Evolutionary conservation across 139 green algal species (phyloP).

Genomic region (Yamagishiella unicocca): DNA sequence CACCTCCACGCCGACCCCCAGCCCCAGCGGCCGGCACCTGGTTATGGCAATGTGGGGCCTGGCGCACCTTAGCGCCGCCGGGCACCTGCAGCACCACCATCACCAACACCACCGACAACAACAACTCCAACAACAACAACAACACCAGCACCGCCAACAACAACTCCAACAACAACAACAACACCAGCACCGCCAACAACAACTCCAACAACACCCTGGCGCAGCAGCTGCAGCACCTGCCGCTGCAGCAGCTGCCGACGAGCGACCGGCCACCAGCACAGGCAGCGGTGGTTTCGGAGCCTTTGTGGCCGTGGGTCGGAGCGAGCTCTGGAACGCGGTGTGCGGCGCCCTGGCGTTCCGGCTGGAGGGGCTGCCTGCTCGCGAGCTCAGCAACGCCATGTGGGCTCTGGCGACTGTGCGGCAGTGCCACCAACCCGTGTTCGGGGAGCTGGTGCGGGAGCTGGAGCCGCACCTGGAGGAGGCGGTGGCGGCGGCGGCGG

Average conservation of each 20-base stretch:
- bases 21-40: neutral
- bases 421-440: neutral
- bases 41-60: constrained; percentile 31
- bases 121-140: too few species aligned
- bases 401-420: constrained; percentile 14
- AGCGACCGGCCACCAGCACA: too few species aligned
- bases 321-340: constrained; percentile 4
- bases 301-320: neutral
- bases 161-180: too few species aligned
- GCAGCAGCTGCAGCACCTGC: neutral
- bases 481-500: neutral
- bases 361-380: neutral
- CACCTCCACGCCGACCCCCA: too few species aligned
- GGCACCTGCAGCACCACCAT: neutral
- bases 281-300: neutral
- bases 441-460: neutral
- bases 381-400: constrained; percentile 33
- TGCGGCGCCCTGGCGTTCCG: neutral
- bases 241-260: neutral
- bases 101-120: too few species aligned
- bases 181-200: too few species aligned
- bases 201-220: too few species aligned
- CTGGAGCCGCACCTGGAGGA: constrained; percentile 10
- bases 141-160: too few species aligned
- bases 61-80: neutral